Evolutionary conservation across 805 yeast species (phyloP).

Genomic region (Danielozyma ontarioensis): DNA sequence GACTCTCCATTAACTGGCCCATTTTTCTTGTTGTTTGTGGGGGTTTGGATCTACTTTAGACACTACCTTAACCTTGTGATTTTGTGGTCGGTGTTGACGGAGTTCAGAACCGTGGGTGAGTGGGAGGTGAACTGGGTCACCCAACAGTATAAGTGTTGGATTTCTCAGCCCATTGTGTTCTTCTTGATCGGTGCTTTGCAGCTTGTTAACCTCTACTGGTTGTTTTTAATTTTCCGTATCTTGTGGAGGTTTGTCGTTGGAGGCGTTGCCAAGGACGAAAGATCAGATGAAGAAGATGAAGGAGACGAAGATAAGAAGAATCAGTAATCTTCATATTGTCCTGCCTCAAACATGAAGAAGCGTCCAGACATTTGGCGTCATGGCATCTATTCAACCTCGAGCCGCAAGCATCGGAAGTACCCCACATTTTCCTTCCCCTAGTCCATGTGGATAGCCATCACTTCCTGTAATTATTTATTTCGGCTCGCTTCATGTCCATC

Average conservation of each 20-base stretch:
- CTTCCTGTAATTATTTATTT: no score
- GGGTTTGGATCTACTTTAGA: conserved; percentile 82
- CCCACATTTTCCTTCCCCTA: no score
- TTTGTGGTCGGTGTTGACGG: conserved; percentile 80
- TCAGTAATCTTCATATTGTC: neutral
- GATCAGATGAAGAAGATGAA: conserved; percentile 82
- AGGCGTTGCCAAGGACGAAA: conserved; percentile 69
- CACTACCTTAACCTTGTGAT: conserved; percentile 80
- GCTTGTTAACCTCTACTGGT: conserved; percentile 84
- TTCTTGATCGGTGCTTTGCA: conserved; percentile 73
- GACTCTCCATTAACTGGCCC: conserved; percentile 61
- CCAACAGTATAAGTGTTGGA: conserved; percentile 95
- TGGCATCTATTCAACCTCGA: no score
- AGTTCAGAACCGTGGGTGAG: conserved; percentile 81
- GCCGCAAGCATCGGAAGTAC: no score
- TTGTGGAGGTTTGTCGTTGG: conserved; percentile 57
- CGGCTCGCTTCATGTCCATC: no score
- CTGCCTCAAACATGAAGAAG: no score
- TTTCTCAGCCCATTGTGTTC: conserved; percentile 88
- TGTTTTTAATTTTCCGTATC: conserved; percentile 74
- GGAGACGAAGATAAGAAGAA: conserved; percentile 4
- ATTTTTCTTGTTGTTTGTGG: conserved; percentile 63
- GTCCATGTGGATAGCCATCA: no score
- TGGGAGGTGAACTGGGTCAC: conserved; percentile 77
- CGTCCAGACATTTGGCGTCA: no score